Evolutionary conservation across 805 yeast species (phyloP).

Genomic region (Cyberlindnera maritima): DNA sequence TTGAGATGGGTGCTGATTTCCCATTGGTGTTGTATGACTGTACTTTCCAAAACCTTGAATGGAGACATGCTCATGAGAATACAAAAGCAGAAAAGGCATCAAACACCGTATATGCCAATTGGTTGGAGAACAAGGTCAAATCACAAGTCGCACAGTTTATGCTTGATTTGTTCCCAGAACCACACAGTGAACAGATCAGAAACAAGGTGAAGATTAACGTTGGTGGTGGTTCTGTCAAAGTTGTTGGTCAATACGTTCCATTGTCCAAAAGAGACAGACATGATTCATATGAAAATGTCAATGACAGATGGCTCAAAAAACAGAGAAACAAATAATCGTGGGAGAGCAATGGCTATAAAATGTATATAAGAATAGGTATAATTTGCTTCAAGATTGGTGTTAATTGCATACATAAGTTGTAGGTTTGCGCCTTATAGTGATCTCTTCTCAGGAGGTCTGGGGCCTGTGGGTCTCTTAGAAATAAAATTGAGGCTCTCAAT

Average conservation of each 20-base stretch:
- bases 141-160: constrained; percentile 42
- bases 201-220: constrained; percentile 40
- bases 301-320: constrained; percentile 56
- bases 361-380: no score
- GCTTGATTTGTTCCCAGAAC: constrained; percentile 19
- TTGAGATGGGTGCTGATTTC: constrained; percentile 85
- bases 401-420: no score
- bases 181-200: background rate
- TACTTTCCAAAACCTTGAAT: constrained; percentile 62
- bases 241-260: constrained; percentile 55
- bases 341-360: no score
- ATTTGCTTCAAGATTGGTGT: no score
- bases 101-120: constrained; percentile 45
- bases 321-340: constrained; percentile 14
- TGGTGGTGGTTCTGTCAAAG: constrained; percentile 79
- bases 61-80: constrained; percentile 42
- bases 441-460: no score
- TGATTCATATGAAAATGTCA: constrained; percentile 67
- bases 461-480: no score
- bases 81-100: constrained; percentile 41
- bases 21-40: constrained; percentile 90
- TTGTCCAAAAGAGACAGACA: constrained; percentile 52
- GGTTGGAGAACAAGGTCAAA: constrained; percentile 58
- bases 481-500: no score
- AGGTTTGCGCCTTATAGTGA: no score